Conservation (phyloP, 2,329 filamentous ascomycete genomes). For the Colletotrichum sp. region DNA sequence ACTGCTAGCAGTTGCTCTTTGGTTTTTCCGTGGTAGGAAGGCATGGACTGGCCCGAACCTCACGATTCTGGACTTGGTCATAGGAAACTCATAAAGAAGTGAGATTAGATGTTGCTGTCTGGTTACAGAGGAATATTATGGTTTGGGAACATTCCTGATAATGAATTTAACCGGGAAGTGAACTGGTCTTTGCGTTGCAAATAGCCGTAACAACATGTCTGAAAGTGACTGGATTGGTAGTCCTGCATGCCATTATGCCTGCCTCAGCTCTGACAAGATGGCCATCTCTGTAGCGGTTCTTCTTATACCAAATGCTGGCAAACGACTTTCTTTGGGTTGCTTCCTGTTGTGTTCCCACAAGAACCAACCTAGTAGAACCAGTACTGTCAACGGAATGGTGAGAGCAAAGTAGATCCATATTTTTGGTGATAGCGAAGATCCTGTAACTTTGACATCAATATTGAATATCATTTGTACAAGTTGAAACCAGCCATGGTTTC, state of each 20-base stretch:
- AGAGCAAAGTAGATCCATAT: background rate
- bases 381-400: background rate
- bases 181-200: no score
- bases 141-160: accelerated
- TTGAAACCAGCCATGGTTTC: background rate
- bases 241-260: background rate
- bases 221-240: background rate
- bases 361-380: background rate
- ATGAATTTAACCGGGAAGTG: accelerated
- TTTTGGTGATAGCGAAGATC: background rate
- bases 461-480: accelerated
- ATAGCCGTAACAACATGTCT: accelerated
- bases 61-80: background rate
- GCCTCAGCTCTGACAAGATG: background rate
- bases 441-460: accelerated
- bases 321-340: background rate
- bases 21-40: background rate
- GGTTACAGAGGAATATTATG: background rate
- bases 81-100: background rate
- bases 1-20: background rate
- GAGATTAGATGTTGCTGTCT: background rate
- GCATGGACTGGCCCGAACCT: background rate
- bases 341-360: background rate
- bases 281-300: background rate
- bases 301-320: background rate